Evolutionary conservation across 2,329 filamentous ascomycete genomes (phyloP), one percentile per base, ranked within the genome.

Genomic region (Nemania diffusa): DNA sequence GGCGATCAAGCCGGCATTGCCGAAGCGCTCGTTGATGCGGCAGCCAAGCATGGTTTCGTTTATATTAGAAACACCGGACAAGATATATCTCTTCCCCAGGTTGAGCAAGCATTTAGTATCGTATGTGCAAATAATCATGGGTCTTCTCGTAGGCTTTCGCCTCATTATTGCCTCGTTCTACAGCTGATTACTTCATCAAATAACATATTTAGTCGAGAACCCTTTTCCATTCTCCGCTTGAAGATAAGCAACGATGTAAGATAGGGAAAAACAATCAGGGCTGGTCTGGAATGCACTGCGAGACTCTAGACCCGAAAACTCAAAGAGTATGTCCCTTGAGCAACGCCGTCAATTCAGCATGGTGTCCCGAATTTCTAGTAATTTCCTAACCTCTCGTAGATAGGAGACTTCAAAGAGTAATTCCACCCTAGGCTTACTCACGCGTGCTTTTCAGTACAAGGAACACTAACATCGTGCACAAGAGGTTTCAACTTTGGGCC

Each of bases 401-500:
- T 90, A 34, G 92, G 93, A 17, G 94, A 97, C 76, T 93, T 93
- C 73, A 97, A 97, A 84, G 93, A 97, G 92, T 94, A 32, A 68
- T 22, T 51, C 7, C 37, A 5, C 29, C 57, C 51, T 24, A 3
- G 27, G 15, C 15, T 26, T 32, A 24, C 42, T 55, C 29, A 51
- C 64, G 13, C 15, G 24, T 20, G 46, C 11, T 32, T 4, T 63
- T 46, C 15, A 29, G 5, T 37, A 55, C 42, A 57, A 72, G 22
- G 20, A 48, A 55, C 0, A 27, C 67, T 67, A 56, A 69, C 56
- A 46, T 51, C 27, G 13, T 5, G 5, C 15, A 29, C 9, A 96
- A 97, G 94, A 82, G 93, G 91, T 42, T 95, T 98, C 85, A 99
- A 98, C 82, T 91, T 98, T 76, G 93, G 91, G 71, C 88, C 93